Evolutionary conservation across 169 alveolate species (phyloP).

Genomic region (Plasmodium knowlesi): DNA sequence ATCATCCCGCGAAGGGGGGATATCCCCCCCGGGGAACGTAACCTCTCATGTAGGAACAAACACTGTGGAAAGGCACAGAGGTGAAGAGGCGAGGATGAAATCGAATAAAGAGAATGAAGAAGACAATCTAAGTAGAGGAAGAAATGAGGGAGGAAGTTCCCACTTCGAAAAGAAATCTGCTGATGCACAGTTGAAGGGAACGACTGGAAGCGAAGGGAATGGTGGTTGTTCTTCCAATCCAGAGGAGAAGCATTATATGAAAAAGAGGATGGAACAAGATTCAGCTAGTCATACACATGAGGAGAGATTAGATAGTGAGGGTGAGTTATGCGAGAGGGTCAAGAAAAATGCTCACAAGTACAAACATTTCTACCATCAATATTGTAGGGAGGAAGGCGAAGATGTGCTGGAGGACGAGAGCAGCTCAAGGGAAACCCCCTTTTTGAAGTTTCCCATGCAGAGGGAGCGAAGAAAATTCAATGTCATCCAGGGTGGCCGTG

Average conservation of each 20-base stretch:
- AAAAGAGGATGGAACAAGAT: not conserved
- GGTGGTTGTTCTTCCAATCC: not conserved
- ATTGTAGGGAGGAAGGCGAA: not conserved
- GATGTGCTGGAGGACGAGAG: not conserved
- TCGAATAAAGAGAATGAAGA: no score
- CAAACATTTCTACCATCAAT: slow-evolving; percentile 9
- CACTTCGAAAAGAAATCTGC: no score
- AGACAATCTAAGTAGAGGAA: not conserved
- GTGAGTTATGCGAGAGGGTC: not conserved
- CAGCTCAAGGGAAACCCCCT: not conserved
- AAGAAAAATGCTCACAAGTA: slow-evolving; percentile 25
- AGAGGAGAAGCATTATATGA: not conserved
- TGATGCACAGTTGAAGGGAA: no score
- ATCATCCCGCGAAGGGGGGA: not conserved
- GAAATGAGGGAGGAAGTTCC: no score
- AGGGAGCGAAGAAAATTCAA: slow-evolving; percentile 20
- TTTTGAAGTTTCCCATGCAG: not conserved
- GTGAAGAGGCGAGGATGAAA: no score
- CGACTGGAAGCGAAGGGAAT: no score
- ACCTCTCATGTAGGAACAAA: not conserved
- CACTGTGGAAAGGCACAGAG: not conserved
- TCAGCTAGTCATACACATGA: not conserved
- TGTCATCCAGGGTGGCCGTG: slow-evolving; percentile 7
- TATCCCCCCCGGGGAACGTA: not conserved
- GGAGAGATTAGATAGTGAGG: not conserved